Base-by-base conservation (phyloP, 257 asterid species). In the Solanum infundibuliforme region DNA sequence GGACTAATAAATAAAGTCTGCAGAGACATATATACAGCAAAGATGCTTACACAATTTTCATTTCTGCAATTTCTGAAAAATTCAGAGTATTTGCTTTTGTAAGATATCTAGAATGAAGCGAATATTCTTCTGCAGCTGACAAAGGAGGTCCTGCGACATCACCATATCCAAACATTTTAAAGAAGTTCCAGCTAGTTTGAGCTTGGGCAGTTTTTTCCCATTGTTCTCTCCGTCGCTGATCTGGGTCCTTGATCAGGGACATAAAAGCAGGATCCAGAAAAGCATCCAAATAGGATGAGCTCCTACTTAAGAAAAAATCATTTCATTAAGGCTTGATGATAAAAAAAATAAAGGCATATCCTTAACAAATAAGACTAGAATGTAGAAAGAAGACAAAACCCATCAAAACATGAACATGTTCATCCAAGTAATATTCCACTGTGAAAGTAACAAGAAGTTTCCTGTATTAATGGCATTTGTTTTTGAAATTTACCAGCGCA, bases 201-300 rank as follows among this genome's bases (percentile, higher is more conserved):
- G 98, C 98, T 91, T 95, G 96, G 68, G 97, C 92, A 32, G 98
- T 92, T 88, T 92, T 96, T 92, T 94, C 96, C 98, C 98, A 95
- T 83, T 96, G 98, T 92, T 95, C 98, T 92, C 90, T 89, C 75
- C 97, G 95, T 85, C 92, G 91, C 94, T 95, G 95, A 87, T 96
- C 99, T 65, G 98, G 99, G 84, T 96, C 98, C 88, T 94, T 95
- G 87, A 94, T 95, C 91, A 93, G 90, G 87, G 99, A 96, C 99
- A 96, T 94, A 91, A 96, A 96, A 73, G 95, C 94, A 90, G 98
- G 99, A 91, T 96, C 99, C 87, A 96, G 90, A 91, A 94, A 96
- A 75, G 96, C 89, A 84, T 93, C 99, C 94, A 96, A 91, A 93
- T 91, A 92, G 9, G 98, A 92, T 0, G 98, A 89, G 84, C 92